Evolutionary conservation across 768 basidiomycete species (phyloP).

Genomic region (Termitomyces sp.): DNA sequence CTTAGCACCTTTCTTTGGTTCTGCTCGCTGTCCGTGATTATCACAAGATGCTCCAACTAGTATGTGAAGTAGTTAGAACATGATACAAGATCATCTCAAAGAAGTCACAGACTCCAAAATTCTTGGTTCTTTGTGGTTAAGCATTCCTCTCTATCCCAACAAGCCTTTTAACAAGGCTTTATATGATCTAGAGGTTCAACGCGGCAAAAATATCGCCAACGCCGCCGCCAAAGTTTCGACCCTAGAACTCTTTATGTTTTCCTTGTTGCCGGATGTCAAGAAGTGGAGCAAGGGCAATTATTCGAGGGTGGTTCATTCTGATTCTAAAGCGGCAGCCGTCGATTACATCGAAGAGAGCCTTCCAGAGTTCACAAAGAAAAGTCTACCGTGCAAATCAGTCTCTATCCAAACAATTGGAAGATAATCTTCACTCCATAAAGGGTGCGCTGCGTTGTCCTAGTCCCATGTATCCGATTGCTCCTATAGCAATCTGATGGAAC

Average conservation of each 20-base stretch:
- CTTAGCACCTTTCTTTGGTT: too few relatives aligned
- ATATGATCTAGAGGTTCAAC: slow-evolving; percentile 4
- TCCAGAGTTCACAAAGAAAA: slow-evolving; percentile 2
- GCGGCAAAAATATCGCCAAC: slow-evolving; percentile 3
- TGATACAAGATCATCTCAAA: too few relatives aligned
- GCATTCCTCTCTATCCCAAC: too few relatives aligned
- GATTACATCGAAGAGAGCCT: slow-evolving; percentile 3
- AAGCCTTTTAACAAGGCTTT: neutral
- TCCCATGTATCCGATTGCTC: neutral
- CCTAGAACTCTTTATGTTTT: slow-evolving; percentile 1
- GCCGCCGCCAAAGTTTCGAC: slow-evolving; percentile 2
- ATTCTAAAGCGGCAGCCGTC: slow-evolving; percentile 3
- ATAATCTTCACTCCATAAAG: neutral
- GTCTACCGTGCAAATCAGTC: neutral
- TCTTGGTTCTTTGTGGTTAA: too few relatives aligned
- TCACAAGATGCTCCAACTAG: too few relatives aligned
- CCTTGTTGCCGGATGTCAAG: neutral
- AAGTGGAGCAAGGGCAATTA: slow-evolving; percentile 6
- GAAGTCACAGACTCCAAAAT: too few relatives aligned
- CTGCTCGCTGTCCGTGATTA: too few relatives aligned
- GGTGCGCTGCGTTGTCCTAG: neutral
- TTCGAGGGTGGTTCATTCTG: slow-evolving; percentile 1
- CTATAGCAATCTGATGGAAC: slow-evolving; percentile 4
- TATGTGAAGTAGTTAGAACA: too few relatives aligned
- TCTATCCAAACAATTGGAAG: slow-evolving; percentile 6